Percentiles rank a stretch among this genome's conserved stretches.
phyloP scores from a whole-genome alignment of 768 basidiomycete species.

The Suillus sp. region DNA sequence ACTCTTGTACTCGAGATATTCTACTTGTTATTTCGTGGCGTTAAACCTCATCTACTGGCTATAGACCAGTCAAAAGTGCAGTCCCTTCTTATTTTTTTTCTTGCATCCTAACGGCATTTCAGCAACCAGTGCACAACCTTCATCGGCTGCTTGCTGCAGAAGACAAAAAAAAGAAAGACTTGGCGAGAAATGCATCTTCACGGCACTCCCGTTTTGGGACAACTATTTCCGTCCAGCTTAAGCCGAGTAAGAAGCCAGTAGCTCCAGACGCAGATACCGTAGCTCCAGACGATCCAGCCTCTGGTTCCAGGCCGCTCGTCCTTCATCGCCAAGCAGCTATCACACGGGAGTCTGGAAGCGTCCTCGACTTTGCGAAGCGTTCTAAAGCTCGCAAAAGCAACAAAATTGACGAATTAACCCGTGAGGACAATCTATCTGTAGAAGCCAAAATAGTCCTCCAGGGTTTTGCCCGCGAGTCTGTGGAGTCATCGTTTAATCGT shows the following conservation, averaged over 20 bases:
- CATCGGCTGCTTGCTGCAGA: conserved; percentile 79
- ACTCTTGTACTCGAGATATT: conserved; percentile 91
- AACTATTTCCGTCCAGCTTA: conserved; percentile 80
- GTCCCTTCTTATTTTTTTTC: conserved; percentile 9
- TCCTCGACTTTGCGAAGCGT: conserved; percentile 73
- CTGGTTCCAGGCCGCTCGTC: conserved; percentile 59
- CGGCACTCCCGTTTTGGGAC: conserved; percentile 97
- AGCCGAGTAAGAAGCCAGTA: conserved; percentile 50
- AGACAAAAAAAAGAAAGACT: conserved; percentile 59
- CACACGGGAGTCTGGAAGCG: conserved; percentile 60
- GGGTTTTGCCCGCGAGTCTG: conserved; percentile 67
- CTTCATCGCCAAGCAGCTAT: conserved; percentile 87
- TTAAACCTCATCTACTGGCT: conserved; percentile 61
- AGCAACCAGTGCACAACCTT: conserved; percentile 73
- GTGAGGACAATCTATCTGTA: conserved; percentile 65
- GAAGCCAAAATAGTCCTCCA: conserved; percentile 69
- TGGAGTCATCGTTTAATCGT: conserved; percentile 91
- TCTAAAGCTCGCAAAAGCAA: conserved; percentile 59
- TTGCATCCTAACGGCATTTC: conserved; percentile 20
- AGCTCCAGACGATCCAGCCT: conserved; percentile 11
- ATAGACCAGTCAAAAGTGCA: conserved; percentile 66
- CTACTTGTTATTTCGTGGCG: conserved; percentile 84
- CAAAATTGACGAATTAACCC: conserved; percentile 65
- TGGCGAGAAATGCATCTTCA: conserved; percentile 59
- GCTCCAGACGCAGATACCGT: conserved; percentile 22